A percentile compares a stretch with the other conserved stretches of the same genome.
Evolutionary conservation across 352 stramenopile species (phyloP).

Genomic region (Phytophthora multivora): DNA sequence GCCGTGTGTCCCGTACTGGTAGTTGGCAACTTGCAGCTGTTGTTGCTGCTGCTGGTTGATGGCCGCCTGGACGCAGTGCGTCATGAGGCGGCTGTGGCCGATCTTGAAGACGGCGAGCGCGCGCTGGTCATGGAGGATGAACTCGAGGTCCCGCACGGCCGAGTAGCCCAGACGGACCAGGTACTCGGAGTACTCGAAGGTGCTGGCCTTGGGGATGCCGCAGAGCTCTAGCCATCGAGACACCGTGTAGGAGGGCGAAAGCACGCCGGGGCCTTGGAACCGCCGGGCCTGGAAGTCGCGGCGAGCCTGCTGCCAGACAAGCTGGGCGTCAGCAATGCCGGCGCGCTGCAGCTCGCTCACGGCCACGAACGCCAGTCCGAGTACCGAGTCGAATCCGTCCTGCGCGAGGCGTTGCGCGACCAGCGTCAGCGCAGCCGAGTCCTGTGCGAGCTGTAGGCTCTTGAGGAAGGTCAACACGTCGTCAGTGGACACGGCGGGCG

Average conservation of each 20-base stretch:
- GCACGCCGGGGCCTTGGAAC: constrained; percentile 41
- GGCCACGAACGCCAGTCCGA: constrained; percentile 56
- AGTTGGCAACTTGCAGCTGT: constrained; percentile 29
- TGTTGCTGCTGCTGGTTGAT: constrained; percentile 35
- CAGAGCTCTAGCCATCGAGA: constrained; percentile 68
- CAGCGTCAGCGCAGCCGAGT: constrained; percentile 36
- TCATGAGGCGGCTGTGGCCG: constrained; percentile 52
- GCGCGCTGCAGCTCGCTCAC: constrained; percentile 53
- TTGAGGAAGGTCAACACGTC: constrained; percentile 61
- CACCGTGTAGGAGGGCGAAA: constrained; percentile 52
- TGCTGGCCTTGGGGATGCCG: constrained; percentile 46
- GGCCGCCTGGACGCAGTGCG: constrained; percentile 45
- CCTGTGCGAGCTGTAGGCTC: constrained; percentile 45
- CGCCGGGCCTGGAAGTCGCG: constrained; percentile 50
- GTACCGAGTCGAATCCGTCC: constrained; percentile 67
- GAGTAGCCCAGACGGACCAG: constrained; percentile 67
- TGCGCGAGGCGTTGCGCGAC: constrained; percentile 45
- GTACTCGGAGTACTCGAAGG: constrained; percentile 62
- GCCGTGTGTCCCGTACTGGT: constrained; percentile 34
- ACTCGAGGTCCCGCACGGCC: constrained; percentile 58
- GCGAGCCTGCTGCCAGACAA: constrained; percentile 50
- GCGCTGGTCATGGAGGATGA: constrained; percentile 58
- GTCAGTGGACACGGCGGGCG: constrained; percentile 8
- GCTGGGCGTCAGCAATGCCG: constrained; percentile 54
- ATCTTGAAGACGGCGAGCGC: constrained; percentile 47